These are phyloP conservation scores for Colletotrichum echinochloae DNA, from an alignment of 2,329 filamentous ascomycete genomes.

Conservation along the genomic window DNA sequence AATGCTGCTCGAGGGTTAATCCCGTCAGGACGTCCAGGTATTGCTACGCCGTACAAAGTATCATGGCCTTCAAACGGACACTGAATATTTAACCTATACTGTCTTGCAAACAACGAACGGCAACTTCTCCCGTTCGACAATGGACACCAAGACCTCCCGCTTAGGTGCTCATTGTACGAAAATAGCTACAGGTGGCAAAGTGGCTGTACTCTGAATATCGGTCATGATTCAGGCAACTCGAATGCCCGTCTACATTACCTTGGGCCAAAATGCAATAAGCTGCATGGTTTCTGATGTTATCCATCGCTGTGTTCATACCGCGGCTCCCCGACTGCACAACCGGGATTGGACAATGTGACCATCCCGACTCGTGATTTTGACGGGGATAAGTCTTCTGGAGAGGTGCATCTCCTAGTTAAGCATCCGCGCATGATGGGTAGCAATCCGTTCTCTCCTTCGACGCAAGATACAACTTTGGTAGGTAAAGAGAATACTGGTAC, in stretches of 20 bases:
- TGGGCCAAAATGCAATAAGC: background rate
- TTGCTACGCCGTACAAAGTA: too few species aligned
- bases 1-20: constrained; percentile 20
- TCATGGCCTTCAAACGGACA: background rate
- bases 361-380: background rate
- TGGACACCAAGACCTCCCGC: background rate
- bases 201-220: background rate
- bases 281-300: background rate
- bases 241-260: background rate
- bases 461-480: background rate
- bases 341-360: background rate
- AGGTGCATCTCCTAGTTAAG: background rate
- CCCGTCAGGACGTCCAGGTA: too few species aligned
- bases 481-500: background rate
- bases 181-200: constrained; percentile 16
- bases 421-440: background rate
- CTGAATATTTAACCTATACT: background rate
- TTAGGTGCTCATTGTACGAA: background rate
- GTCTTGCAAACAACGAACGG: background rate
- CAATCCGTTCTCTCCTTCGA: background rate
- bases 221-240: background rate
- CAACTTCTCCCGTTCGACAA: background rate
- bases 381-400: background rate
- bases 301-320: background rate
- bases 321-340: background rate